Percentiles rank a stretch among this genome's conserved stretches.
Evolutionary conservation across 192 early-diverging fungal genomes (phyloP).

Genomic region (Podila minutissima): DNA sequence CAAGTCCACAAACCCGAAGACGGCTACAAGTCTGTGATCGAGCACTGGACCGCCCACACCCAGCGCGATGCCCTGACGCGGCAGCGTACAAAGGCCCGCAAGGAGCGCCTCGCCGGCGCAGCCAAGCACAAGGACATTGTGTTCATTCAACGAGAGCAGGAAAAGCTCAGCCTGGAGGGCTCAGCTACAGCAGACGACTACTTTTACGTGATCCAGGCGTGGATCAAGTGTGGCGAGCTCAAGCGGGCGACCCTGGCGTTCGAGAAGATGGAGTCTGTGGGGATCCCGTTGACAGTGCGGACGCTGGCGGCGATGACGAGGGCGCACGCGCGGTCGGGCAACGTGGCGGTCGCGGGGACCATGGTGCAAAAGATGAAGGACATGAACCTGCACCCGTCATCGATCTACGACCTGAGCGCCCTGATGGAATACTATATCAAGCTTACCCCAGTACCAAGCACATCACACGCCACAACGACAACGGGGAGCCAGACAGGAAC

Average conservation of each 20-base stretch:
- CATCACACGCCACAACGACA: not conserved
- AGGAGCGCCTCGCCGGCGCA: slow-evolving; percentile 30
- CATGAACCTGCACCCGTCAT: slow-evolving; percentile 16
- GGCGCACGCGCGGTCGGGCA: slow-evolving; percentile 30
- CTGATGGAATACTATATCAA: slow-evolving; percentile 45
- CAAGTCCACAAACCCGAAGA: slow-evolving; percentile 49
- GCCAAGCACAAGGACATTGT: slow-evolving; percentile 36
- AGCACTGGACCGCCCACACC: slow-evolving; percentile 43
- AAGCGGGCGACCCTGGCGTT: slow-evolving; percentile 45
- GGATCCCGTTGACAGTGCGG: slow-evolving; percentile 11
- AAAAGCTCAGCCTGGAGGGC: slow-evolving; percentile 25
- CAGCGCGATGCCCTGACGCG: slow-evolving; percentile 30
- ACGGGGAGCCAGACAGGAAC: not conserved
- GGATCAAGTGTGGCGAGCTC: slow-evolving; percentile 44
- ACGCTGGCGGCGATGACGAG: slow-evolving; percentile 38
- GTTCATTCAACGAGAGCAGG: slow-evolving; percentile 43
- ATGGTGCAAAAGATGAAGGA: slow-evolving; percentile 46
- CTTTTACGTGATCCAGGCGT: slow-evolving; percentile 46
- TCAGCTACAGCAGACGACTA: slow-evolving; percentile 31
- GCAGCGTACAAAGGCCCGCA: slow-evolving; percentile 31
- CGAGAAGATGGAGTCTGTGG: slow-evolving; percentile 32
- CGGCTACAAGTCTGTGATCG: slow-evolving; percentile 46
- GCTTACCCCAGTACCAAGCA: slow-evolving; percentile 1
- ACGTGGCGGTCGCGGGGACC: slow-evolving; percentile 27
- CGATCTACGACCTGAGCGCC: slow-evolving; percentile 38